phyloP scores from a whole-genome alignment of 495 filamentous ascomycete species.

The Rostrohypoxylon terebratum region DNA sequence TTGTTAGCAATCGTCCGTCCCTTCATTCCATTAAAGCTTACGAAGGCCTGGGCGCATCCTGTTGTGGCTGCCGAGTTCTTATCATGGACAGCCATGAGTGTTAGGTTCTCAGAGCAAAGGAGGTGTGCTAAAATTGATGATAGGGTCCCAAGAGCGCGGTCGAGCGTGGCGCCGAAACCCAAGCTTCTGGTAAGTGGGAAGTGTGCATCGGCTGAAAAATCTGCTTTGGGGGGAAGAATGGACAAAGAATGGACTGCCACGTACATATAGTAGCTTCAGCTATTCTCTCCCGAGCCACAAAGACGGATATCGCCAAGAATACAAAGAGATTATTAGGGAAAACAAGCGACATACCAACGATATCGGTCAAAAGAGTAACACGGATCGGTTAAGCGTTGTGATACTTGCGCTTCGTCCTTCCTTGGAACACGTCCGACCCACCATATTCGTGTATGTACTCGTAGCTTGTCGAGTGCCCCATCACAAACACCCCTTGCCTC shows the following conservation, averaged over 20 bases:
- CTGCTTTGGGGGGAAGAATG: neutral
- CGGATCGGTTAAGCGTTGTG: conserved; percentile 27
- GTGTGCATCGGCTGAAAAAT: conserved; percentile 23
- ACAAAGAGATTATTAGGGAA: conserved; percentile 12
- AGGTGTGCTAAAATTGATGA: conserved; percentile 1
- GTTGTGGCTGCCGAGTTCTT: neutral
- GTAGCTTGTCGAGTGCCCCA: neutral
- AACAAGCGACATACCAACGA: conserved; percentile 15
- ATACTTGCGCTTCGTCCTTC: conserved; percentile 23
- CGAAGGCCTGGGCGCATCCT: conserved; percentile 17
- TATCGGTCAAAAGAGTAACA: conserved; percentile 36
- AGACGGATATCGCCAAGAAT: conserved; percentile 27
- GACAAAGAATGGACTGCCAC: conserved; percentile 19
- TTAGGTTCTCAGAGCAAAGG: neutral
- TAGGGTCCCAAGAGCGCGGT: conserved; percentile 21
- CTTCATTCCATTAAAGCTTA: conserved; percentile 17
- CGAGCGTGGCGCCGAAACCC: conserved; percentile 25
- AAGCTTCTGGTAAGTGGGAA: conserved; percentile 29
- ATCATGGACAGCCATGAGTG: conserved; percentile 15
- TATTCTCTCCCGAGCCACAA: conserved; percentile 19
- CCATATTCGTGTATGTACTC: conserved; percentile 12
- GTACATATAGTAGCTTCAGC: conserved; percentile 34
- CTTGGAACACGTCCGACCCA: conserved; percentile 18
- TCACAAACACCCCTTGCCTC: conserved; percentile 7
- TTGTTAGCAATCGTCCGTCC: conserved; percentile 9